A percentile compares a stretch with the other conserved stretches of the same genome.
These are phyloP conservation scores for Ogataea henricii DNA, from an alignment of 805 yeast genomes.

Conservation along the genomic window DNA sequence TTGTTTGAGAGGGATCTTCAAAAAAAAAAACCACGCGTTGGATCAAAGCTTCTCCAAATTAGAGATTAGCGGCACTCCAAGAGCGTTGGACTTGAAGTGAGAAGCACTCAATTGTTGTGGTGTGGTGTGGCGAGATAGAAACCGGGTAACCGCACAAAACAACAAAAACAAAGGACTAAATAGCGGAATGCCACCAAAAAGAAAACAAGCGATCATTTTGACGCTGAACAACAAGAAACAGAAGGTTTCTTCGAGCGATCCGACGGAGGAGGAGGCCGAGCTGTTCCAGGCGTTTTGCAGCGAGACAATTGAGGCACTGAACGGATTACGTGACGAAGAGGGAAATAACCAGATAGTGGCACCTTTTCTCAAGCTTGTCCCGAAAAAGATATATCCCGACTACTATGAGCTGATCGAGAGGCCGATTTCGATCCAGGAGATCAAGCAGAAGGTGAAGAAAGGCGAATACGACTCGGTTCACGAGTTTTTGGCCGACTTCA, in stretches of 20 bases:
- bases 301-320: constrained; percentile 37
- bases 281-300: constrained; percentile 35
- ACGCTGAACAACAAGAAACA: constrained; percentile 23
- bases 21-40: not conserved
- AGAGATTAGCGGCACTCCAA: no score
- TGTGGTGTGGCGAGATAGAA: no score
- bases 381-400: constrained; percentile 75
- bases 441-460: constrained; percentile 47
- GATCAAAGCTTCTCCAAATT: no score
- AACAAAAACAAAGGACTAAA: no score
- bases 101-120: no score
- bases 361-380: constrained; percentile 72
- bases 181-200: constrained; percentile 28
- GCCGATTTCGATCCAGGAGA: constrained; percentile 74
- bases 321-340: constrained; percentile 39
- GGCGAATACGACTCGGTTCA: constrained; percentile 39
- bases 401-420: constrained; percentile 64
- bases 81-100: no score
- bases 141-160: no score
- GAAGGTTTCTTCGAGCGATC: constrained; percentile 8
- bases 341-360: constrained; percentile 36
- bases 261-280: constrained; percentile 4
- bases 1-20: no score
- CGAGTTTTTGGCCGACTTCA: constrained; percentile 60
- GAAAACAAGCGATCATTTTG: constrained; percentile 19